Conservation (phyloP, 1,139 yeast genomes). For the Kodamaea suecica region DNA sequence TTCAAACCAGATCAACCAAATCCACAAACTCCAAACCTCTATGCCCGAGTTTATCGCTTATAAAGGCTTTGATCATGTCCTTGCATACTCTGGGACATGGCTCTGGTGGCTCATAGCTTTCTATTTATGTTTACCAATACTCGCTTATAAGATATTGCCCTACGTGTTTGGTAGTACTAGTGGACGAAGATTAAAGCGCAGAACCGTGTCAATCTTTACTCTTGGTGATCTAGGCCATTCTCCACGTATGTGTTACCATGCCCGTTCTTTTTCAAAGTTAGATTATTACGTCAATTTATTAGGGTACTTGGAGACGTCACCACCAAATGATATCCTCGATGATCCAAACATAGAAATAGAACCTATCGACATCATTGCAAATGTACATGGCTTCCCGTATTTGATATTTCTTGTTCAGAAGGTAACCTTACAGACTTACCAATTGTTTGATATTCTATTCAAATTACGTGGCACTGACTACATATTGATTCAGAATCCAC, state of each 20-base stretch:
- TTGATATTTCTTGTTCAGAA: constrained; percentile 58
- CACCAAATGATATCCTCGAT: constrained; percentile 51
- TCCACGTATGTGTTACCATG: constrained; percentile 94
- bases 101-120: constrained; percentile 35
- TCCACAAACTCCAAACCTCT: too few relatives aligned
- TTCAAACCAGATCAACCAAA: too few relatives aligned
- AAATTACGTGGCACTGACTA: constrained; percentile 61
- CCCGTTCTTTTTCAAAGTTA: constrained; percentile 63
- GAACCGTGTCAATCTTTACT: constrained; percentile 70
- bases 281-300: constrained; percentile 80
- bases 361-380: constrained; percentile 47
- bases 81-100: constrained; percentile 20
- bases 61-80: constrained; percentile 28
- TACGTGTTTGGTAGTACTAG: constrained; percentile 14
- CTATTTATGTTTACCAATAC: constrained; percentile 34
- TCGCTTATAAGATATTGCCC: constrained; percentile 38
- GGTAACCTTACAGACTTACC: constrained; percentile 52
- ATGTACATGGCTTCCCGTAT: constrained; percentile 48
- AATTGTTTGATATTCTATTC: constrained; percentile 47
- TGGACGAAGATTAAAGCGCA: constrained; percentile 24
- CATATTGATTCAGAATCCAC: constrained; percentile 89
- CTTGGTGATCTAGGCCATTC: constrained; percentile 95
- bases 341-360: constrained; percentile 51
- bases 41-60: constrained; percentile 21
- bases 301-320: constrained; percentile 69